Base-by-base conservation (phyloP, 306 rosid species). In the Gynostemma pentaphyllum region DNA sequence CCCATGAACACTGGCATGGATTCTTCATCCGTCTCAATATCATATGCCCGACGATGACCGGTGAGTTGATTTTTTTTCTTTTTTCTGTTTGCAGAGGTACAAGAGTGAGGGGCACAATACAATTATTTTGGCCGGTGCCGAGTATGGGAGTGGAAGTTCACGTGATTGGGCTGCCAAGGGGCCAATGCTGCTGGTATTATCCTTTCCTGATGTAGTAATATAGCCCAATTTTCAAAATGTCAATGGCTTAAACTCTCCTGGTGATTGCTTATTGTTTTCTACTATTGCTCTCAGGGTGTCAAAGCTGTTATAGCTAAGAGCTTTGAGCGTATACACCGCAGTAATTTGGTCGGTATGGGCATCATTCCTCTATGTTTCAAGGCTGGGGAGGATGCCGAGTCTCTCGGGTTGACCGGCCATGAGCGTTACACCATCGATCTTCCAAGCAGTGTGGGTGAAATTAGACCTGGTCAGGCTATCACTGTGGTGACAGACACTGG, bases 81-180 rank as follows among this genome's bases (percentile, higher is more conserved):
- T 42, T 42, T 42, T 45, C 24, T 26, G 55, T 44, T 64, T 16
- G 59, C 87, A 88, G 98, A 85, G 72, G 66, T 91, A 91, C 88
- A 83, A 82, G 80, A 76, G 76, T 30, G 87, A 85, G 66, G 98
- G 96, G 53, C 79, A 83, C 29, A 86, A 71, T 34, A 83, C 85
- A 23, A 82, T 91, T 63, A 81, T 91, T 70, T 66, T 91, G 52
- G 98, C 98, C 42, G 96, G 98, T 62, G 89, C 98, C 26, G 96
- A 91, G 74, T 88, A 91, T 62, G 96, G 98, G 36, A 91, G 96
- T 66, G 98, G 98, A 79, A 91, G 96, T 70, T 91, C 98, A 21
- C 94, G 96, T 28, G 98, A 91, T 75, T 91, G 96, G 96, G 98
- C 96, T 75, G 96, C 96, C 45, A 91, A 91, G 81, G 96, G 96